Evolutionary conservation across 345 rosid genomes (phyloP), one percentile per base, ranked within the genome.

Genomic region (Gossypium australe): DNA sequence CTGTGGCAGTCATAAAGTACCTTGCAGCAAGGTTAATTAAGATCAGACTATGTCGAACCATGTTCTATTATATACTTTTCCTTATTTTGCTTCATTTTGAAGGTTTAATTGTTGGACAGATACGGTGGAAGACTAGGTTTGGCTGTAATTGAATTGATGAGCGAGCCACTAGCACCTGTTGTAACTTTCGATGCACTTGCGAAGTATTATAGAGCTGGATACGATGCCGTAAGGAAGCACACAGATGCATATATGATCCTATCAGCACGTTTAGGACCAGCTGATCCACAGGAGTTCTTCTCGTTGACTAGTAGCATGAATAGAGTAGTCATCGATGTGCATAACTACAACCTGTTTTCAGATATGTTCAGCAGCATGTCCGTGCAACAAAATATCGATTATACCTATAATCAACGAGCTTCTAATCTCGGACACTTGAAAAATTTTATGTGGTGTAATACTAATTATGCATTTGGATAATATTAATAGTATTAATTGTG

Each of bases 131-230:
- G 56, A 0, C 52, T 74, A 11, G 45, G 74, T 11, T 56, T 85
- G 9, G 83, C 57, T 1, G 86, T 79, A 4, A 81, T 83, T 18
- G 85, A 77, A 66, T 45, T 85, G 77, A 79, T 85, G 84, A 83
- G 81, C 17, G 88, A 85, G 76, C 88, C 86, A 4, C 2, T 0
- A 20, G 84, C 83, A 9, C 81, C 80, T 0, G 80, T 65, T 7
- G 20, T 75, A 13, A 13, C 11, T 44, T 57, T 83, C 2, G 83
- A 79, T 2, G 66, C 60, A 45, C 84, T 85, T 0, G 75, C n/a
- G 5, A 75, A 59, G 16, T 85, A 81, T 67, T 85, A 83, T 7
- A 43, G 44, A 67, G 77, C 73, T 0, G 88, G 86, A 16, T 81
- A 85, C 9, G 68, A 83, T 9, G 80, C 80, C 3, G 88, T 85